Base-by-base conservation (phyloP, 345 rosid species). In the Hevea brasiliensis region DNA sequence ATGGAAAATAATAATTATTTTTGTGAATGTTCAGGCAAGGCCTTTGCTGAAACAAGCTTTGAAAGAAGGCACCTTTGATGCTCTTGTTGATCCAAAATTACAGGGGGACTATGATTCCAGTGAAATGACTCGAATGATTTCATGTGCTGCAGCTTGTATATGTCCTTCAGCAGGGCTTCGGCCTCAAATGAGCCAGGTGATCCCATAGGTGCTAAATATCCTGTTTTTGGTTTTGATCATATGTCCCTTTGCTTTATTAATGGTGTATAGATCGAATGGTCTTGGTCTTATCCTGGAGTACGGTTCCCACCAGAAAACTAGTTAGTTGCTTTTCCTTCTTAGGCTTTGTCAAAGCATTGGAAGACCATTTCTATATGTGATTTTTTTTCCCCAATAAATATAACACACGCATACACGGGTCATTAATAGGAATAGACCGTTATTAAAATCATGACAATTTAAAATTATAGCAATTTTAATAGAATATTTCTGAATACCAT, bases 21-120 rank as follows among this genome's bases (percentile, higher is more conserved):
- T 62, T 32, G 32, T 75, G 62, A 74, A 80, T 62, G 9, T 55
- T 8, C 77, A 78, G 81, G 77, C 81, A 4, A 73, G 81, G 72
- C 81, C 77, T 47, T 56, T 78, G 70, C 74, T 78, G 65, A 72
- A 63, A 35, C 67, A 75, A 71, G 90, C 89, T 21, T 61, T 91
- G 76, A 90, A 79, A 67, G 84, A 74, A 32, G 75, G 85, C 13
- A 86, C 81, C 78, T 86, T 82, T 14, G 86, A 78, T 12, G 74
- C 82, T 77, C 23, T 78, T 55, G 62, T 73, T 3, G 81, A 73
- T 27, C 61, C 74, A 40, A 78, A 56, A 29, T 18, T 76, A 81
- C 47, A 32, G 26, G 27, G 72, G 57, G 70, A 78, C 18, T 78
- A 78, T 40, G 71, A 78, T 61, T 55, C 70, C 18, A 41, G 20